phyloP scores from a whole-genome alignment of 768 basidiomycete species.

The Coprinopsis cinerea region DNA sequence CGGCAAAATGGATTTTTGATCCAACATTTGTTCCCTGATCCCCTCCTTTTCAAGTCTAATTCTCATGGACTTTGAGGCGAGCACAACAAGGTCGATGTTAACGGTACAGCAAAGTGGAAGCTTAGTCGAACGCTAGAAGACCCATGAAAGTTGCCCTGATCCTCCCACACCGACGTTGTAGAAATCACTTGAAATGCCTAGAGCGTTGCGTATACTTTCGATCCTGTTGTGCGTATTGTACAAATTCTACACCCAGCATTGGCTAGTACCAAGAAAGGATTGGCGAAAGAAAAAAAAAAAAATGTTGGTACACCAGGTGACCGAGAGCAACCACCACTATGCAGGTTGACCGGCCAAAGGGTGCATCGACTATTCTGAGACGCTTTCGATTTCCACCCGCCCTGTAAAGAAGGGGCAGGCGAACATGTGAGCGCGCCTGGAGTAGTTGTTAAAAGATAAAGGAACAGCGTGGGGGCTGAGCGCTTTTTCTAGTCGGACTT shows the following conservation, averaged over 20 bases:
- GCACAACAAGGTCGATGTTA: too few species aligned
- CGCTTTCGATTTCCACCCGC: constrained; percentile 47
- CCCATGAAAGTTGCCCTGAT: too few species aligned
- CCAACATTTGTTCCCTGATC: too few species aligned
- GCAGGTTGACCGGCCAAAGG: constrained; percentile 46
- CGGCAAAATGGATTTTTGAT: not conserved
- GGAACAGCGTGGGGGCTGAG: not conserved
- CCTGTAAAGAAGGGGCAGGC: constrained; percentile 29
- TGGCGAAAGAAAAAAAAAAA: not conserved
- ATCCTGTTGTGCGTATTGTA: too few species aligned
- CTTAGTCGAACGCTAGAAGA: too few species aligned
- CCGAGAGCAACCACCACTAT: constrained; percentile 43
- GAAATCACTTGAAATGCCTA: too few species aligned
- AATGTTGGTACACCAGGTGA: constrained; percentile 60
- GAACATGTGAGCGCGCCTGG: constrained; percentile 56
- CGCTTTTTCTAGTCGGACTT: too few species aligned
- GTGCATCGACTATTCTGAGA: constrained; percentile 55
- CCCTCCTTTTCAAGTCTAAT: too few species aligned
- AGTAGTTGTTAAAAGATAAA: constrained; percentile 62
- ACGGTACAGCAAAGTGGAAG: too few species aligned
- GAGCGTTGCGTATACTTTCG: too few species aligned
- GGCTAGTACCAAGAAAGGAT: not conserved
- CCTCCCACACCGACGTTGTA: too few species aligned
- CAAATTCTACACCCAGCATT: not conserved
- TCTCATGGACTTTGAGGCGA: too few species aligned